These are phyloP conservation scores for Termitomyces sp. DNA, from an alignment of 1,284 basidiomycete species.

Conservation along the genomic window DNA sequence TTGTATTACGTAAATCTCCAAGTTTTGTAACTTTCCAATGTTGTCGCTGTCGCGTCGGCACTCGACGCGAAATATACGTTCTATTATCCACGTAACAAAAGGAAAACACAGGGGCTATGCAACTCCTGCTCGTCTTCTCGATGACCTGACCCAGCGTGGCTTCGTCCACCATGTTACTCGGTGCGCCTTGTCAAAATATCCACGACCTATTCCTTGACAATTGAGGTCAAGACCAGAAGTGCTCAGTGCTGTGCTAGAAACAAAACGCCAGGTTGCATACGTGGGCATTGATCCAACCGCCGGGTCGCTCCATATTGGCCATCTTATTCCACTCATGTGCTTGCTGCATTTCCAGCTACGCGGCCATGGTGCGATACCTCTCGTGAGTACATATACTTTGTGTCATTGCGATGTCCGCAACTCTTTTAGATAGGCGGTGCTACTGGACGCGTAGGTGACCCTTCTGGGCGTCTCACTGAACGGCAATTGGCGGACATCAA, in stretches of 20 bases:
- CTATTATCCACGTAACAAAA: not conserved
- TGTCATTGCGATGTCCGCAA: conserved; percentile 1
- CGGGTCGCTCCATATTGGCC: conserved; percentile 85
- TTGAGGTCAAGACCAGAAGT: conserved; percentile 29
- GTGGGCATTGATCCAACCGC: conserved; percentile 93
- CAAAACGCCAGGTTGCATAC: conserved; percentile 63
- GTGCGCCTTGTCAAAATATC: conserved; percentile 19
- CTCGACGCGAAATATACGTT: conserved; percentile 5
- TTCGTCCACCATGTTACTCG: conserved; percentile 45
- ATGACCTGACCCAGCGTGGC: conserved; percentile 40
- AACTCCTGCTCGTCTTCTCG: conserved; percentile 26
- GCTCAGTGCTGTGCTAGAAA: conserved; percentile 32
- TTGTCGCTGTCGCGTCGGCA: conserved; percentile 8
- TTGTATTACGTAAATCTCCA: conserved; percentile 11
- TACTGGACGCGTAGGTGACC: conserved; percentile 95
- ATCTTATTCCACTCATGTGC: conserved; percentile 84
- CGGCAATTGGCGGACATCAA: conserved; percentile 63
- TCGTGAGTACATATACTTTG: conserved; percentile 48
- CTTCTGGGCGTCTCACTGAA: conserved; percentile 85
- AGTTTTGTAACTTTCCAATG: conserved; percentile 10
- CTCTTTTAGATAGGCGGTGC: conserved; percentile 83
- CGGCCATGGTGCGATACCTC: conserved; percentile 78
- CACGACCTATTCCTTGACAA: conserved; percentile 5
- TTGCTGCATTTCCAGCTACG: conserved; percentile 82
- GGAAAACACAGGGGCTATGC: conserved; percentile 15